Base-by-base conservation (phyloP, 2,329 filamentous ascomycete species). In the Dichotomopilus funicola region DNA sequence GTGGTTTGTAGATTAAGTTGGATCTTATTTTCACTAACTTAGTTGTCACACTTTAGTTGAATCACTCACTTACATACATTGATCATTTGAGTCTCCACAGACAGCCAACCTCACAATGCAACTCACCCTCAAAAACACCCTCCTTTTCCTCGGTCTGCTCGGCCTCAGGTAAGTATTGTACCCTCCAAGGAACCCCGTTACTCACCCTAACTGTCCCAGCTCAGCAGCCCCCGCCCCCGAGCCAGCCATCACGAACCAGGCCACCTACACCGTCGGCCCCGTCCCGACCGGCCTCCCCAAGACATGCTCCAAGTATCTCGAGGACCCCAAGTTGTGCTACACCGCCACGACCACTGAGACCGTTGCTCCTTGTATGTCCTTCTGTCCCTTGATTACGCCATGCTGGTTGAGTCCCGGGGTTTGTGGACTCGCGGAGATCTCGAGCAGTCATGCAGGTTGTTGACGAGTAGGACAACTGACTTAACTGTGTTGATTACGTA, bases 291-390 rank as follows among this genome's bases (percentile, higher is more conserved):
- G 9, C 37, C 47, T 57, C 35, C 58, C 58, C 12, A n/a, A 51
- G 6, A 55, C 45, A 9, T 60, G 58, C 52, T 38, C 43, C 31
- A 36, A 43, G 1, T 48, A 47, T 7, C 37, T 37, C 33, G 33
- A 52, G 13, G 51, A 55, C 53, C 12, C 45, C 6, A 61, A 62
- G 33, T 55, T 59, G 5, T 69, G 67, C 58, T 67, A 65, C 58
- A 68, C 64, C 1, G 55, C 61, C 38, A 68, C 65, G 10, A 53
- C 59, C n/a, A 61, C 60, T 5, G 49, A 13, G 34, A 47, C 42
- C 6, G 56, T 54, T 1, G 46, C 41, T 2, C 54, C 54, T 5
- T 53, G 63, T 57, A 58, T 41, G 41, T 45, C 37, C 19, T 27
- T 27, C 19, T 27, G 19, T 27, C 19, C 19, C 19, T 27, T 27